These are phyloP conservation scores for Cicer pinnatifidum DNA, from an alignment of 306 rosid genomes.

Conservation along the genomic window DNA sequence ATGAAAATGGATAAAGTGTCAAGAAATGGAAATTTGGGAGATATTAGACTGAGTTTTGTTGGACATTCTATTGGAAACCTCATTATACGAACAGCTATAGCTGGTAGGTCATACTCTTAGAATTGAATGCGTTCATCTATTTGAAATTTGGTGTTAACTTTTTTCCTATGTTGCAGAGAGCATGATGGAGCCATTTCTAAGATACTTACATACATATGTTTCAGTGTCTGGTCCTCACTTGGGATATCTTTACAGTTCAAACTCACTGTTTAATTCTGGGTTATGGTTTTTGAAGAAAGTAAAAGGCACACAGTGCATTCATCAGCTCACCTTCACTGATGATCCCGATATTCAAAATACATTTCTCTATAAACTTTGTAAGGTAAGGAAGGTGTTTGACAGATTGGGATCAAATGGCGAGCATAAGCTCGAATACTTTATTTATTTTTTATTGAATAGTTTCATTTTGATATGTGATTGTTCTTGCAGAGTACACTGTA, in stretches of 20 bases:
- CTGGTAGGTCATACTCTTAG: conserved; percentile 53
- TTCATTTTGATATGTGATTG: conserved; percentile 5
- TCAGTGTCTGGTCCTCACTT: conserved; percentile 92
- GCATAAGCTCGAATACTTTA: conserved; percentile 33
- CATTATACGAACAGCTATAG: conserved; percentile 80
- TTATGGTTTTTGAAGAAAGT: conserved; percentile 88
- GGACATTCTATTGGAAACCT: conserved; percentile 94
- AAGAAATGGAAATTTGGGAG: conserved; percentile 59
- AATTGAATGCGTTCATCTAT: conserved; percentile 35
- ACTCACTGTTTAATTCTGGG: conserved; percentile 87
- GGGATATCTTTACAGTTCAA: conserved; percentile 93
- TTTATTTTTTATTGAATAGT: conserved; percentile 2
- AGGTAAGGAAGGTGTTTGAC: conserved; percentile 54
- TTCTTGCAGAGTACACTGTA: conserved; percentile 3
- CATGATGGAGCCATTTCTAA: conserved; percentile 80
- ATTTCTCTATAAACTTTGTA: conserved; percentile 73
- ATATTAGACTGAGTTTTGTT: conserved; percentile 77
- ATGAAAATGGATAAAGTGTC: conserved; percentile 78
- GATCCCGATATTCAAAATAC: conserved; percentile 81
- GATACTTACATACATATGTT: conserved; percentile 70
- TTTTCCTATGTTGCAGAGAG: conserved; percentile 56
- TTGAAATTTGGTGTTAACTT: conserved; percentile 42
- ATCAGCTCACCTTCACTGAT: conserved; percentile 90
- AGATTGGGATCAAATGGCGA: conserved; percentile 10
- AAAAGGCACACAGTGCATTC: conserved; percentile 81